A percentile compares a stretch with the other conserved stretches of the same genome.
Evolutionary conservation across 441 rosid species (phyloP).

Genomic region (Adansonia rubrostipa): DNA sequence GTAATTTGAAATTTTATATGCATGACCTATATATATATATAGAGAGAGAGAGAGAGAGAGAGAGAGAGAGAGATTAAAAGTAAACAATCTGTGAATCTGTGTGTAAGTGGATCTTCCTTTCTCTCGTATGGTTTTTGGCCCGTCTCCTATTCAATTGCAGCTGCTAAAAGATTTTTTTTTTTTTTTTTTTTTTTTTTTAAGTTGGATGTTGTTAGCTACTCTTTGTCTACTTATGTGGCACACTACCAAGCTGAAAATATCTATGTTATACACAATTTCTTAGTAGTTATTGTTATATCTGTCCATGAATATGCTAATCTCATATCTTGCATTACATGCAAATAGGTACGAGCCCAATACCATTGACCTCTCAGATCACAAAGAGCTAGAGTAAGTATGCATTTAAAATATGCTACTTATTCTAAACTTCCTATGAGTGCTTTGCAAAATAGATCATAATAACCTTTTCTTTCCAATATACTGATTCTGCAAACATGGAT

Average conservation of each 20-base stretch:
- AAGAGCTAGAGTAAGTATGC: conserved; percentile 85
- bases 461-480: background rate
- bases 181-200: background rate
- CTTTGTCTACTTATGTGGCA: conserved; percentile 12
- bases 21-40: background rate
- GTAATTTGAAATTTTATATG: background rate
- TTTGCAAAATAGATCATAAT: background rate
- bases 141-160: background rate
- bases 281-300: background rate
- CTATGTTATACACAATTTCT: background rate
- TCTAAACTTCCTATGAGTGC: conserved; percentile 13
- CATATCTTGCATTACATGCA: conserved; percentile 28
- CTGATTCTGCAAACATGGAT: conserved; percentile 14
- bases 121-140: background rate
- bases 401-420: conserved; percentile 19
- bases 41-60: no score
- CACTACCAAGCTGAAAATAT: background rate
- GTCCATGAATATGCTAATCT: conserved; percentile 22
- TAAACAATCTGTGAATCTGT: background rate
- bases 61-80: background rate
- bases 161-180: background rate
- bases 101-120: background rate
- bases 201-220: background rate
- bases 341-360: conserved; percentile 98
- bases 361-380: conserved; percentile 84